Evolutionary conservation across 495 filamentous ascomycete genomes (phyloP).

Genomic region (Tetracladium setigerum): DNA sequence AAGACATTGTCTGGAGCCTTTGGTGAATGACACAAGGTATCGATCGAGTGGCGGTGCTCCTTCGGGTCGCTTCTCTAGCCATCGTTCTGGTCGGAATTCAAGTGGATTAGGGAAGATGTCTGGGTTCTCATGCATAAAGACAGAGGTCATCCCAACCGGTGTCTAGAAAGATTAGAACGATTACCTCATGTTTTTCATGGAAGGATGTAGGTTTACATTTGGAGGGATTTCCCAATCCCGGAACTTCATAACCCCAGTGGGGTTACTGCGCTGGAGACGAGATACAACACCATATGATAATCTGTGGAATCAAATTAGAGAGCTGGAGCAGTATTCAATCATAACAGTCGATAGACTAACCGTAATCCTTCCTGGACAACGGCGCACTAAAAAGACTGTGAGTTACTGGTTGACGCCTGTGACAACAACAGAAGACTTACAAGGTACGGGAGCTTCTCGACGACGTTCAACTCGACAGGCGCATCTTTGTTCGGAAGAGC

Average conservation of each 20-base stretch:
- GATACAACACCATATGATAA: too few relatives aligned
- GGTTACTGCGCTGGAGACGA: constrained; percentile 8
- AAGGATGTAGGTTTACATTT: constrained; percentile 5
- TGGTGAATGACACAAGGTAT: constrained; percentile 36
- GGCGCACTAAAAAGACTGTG: constrained; percentile 36
- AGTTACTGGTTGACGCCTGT: constrained; percentile 27
- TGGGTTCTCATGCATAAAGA: constrained; percentile 31
- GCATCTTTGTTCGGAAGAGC: constrained; percentile 8
- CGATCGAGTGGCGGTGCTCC: constrained; percentile 25
- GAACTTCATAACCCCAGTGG: constrained; percentile 9
- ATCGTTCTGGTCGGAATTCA: constrained; percentile 37
- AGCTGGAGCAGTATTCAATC: constrained; percentile 23
- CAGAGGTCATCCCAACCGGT: constrained; percentile 33
- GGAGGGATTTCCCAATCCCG: constrained; percentile 21
- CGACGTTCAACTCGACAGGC: not conserved
- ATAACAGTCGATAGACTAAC: constrained; percentile 33
- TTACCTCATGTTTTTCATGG: constrained; percentile 16
- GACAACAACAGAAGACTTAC: not conserved
- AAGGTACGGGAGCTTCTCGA: constrained; percentile 5
- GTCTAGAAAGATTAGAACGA: constrained; percentile 26
- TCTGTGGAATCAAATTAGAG: constrained; percentile 17
- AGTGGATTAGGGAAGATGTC: constrained; percentile 30
- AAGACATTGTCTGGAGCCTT: constrained; percentile 38
- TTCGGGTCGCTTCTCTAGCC: constrained; percentile 32
- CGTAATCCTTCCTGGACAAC: constrained; percentile 35